Evolutionary conservation across 371 early-diverging fungal species (phyloP).

Genomic region (Rhizopus arrhizus): DNA sequence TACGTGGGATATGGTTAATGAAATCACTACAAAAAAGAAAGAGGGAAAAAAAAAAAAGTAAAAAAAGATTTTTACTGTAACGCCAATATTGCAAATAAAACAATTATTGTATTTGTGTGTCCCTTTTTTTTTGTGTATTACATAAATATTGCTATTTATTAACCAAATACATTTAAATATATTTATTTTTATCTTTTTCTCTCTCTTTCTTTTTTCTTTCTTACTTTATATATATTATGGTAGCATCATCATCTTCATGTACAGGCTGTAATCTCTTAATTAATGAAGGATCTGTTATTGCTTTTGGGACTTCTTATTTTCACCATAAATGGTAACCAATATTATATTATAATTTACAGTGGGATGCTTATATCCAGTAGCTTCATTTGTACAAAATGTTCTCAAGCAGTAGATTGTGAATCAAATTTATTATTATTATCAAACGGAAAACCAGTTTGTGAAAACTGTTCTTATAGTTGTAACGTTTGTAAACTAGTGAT

Average conservation of each 20-base stretch:
- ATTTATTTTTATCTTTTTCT: not conserved
- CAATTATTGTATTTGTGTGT: not conserved
- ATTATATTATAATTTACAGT: not conserved
- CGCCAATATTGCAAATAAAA: not conserved
- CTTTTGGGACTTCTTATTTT: conserved; percentile 81
- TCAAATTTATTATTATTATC: conserved; percentile 75
- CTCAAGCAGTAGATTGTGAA: conserved; percentile 68
- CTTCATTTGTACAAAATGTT: conserved; percentile 79
- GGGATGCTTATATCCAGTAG: conserved; percentile 34
- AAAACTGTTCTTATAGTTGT: conserved; percentile 85
- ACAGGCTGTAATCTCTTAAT: conserved; percentile 70
- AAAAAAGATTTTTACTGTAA: not conserved
- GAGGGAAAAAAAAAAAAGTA: not conserved
- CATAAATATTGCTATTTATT: not conserved
- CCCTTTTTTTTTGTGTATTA: not conserved
- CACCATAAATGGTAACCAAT: conserved; percentile 72
- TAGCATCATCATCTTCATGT: conserved; percentile 50
- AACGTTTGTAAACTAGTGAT: conserved; percentile 74
- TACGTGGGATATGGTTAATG: too few species aligned
- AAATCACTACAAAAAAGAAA: not conserved
- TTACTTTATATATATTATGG: not conserved
- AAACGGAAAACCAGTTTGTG: conserved; percentile 82
- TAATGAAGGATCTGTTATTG: conserved; percentile 77
- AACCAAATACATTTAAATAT: too few species aligned
- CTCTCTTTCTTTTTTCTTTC: not conserved